Conservation (phyloP, 345 rosid genomes). For the Eucalyptus pauciflora region DNA sequence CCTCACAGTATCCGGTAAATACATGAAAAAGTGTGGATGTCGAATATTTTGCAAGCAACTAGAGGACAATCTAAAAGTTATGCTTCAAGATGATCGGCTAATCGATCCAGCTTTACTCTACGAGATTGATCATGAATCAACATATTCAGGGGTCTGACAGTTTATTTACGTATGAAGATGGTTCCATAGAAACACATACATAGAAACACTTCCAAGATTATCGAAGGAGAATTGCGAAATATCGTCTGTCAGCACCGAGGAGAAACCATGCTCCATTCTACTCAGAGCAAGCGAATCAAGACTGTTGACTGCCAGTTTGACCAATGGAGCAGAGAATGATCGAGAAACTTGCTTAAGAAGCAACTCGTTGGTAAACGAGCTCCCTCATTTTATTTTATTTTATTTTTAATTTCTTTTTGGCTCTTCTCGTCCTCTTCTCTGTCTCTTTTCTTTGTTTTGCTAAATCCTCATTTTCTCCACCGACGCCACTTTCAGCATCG, state of each 20-base stretch:
- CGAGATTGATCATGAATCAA: accelerated
- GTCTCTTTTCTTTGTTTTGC: not conserved
- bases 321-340: not conserved
- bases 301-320: not conserved
- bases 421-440: too few relatives aligned
- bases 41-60: too few relatives aligned
- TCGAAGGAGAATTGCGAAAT: accelerated
- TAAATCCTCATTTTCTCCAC: too few relatives aligned
- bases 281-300: not conserved
- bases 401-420: too few relatives aligned
- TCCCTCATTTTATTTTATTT: too few relatives aligned
- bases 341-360: not conserved
- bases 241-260: not conserved
- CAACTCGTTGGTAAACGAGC: not conserved
- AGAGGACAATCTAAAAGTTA: too few relatives aligned
- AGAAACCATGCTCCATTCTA: accelerated
- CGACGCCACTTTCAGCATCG: not conserved
- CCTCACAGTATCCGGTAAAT: too few relatives aligned
- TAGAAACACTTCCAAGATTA: not conserved
- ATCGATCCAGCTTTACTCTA: too few relatives aligned
- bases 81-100: too few relatives aligned
- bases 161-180: accelerated
- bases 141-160: accelerated
- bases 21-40: too few relatives aligned
- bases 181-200: accelerated